Evolutionary conservation across 2,329 filamentous ascomycete genomes (phyloP), one percentile per base, ranked within the genome.

Genomic region (Xylaria multiplex): DNA sequence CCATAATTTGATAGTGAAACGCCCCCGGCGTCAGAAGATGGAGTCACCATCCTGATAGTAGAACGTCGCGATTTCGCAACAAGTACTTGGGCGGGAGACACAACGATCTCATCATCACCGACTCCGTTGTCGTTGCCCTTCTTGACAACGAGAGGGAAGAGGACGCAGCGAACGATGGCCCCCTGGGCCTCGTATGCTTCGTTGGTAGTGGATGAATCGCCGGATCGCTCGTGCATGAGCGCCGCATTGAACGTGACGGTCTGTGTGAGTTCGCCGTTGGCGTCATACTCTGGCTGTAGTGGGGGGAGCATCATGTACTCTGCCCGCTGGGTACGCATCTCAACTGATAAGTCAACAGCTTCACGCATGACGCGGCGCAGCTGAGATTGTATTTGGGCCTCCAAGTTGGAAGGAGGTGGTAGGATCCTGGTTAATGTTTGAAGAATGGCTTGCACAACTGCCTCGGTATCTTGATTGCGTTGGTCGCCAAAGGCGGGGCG

Each of bases 261-360:
- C 61, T 92, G 91, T 16, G 90, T 86, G 8, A 99, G 87, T 75
- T 98, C 95, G 72, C 96, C 96, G 69, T 96, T 93, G 73, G 90
- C 91, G 79, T 98, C 94, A 79, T 97, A 98, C 79, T 97, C 93
- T 24, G 96, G 96, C 79, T 96, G 93, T 62, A 97, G 84, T 4
- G 96, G 96, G 32, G 96, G 95, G 19, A 98, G 89, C 95, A 99
- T 99, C 83, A 97, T 96, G 82, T 97, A 99, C 82, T 98, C 96
- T 43, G 96, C 93, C 66, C 93, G 90, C 79, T 99, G 96, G 16
- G 91, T 96, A 77, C 96, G 93, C 96, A 99, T 99, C 81, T 97
- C 94, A 71, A 99, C 90, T 1, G 93, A 93, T 11, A 99, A 87
- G 65, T 92, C 91, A 56, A 97, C 96, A 0, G 96, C 96, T 68